Evolutionary conservation across 23 red algal genomes (phyloP).

Genomic region (Gracilariopsis chorda): DNA sequence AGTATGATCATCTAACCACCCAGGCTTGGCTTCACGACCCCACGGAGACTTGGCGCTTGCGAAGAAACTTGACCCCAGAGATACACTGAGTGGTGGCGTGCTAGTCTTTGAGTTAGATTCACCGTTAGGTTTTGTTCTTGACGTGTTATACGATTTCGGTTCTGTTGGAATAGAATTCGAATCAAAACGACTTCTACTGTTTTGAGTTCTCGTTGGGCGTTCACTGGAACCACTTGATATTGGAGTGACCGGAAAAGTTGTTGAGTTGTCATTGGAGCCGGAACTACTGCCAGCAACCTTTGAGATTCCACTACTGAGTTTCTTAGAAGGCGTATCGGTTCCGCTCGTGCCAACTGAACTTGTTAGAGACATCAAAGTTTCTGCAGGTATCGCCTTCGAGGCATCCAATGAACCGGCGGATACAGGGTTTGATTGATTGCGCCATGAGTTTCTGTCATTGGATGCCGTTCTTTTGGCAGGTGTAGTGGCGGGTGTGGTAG

Average conservation of each 20-base stretch:
- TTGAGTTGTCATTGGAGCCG: neutral
- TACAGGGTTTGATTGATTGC: neutral
- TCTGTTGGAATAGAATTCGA: neutral
- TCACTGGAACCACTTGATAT: neutral
- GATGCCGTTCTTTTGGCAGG: too few relatives aligned
- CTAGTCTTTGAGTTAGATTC: neutral
- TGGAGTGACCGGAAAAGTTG: neutral
- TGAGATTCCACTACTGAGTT: neutral
- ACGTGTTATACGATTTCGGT: neutral
- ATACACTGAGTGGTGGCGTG: neutral
- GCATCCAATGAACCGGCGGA: neutral
- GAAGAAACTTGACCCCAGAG: conserved; percentile 20
- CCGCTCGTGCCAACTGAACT: conserved; percentile 4
- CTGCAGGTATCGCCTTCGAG: neutral
- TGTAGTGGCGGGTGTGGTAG: neutral
- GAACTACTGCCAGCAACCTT: neutral
- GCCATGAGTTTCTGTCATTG: neutral
- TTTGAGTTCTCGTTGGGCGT: neutral
- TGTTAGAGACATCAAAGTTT: neutral
- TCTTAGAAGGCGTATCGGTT: neutral
- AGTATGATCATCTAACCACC: conserved; percentile 64
- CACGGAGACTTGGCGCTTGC: conserved; percentile 50
- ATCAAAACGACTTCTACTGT: neutral
- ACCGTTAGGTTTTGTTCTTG: neutral
- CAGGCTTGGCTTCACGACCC: conserved; percentile 64